phyloP scores from a whole-genome alignment of 495 filamentous ascomycete species.

The Xylaria flabelliformis region DNA sequence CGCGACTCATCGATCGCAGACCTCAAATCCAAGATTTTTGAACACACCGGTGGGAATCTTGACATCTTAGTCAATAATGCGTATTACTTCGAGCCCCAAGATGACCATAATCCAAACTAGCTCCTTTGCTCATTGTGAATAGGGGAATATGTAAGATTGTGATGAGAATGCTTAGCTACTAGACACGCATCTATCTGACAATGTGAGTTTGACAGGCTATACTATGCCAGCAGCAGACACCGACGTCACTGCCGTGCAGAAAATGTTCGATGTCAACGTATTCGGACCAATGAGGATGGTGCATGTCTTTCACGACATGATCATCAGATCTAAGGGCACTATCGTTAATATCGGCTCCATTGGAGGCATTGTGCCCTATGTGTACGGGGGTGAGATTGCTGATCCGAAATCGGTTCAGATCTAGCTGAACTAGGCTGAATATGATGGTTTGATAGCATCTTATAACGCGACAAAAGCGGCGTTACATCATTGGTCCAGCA shows the following conservation, averaged over 20 bases:
- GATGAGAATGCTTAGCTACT: background rate
- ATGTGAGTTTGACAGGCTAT: constrained; percentile 22
- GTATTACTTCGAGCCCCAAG: background rate
- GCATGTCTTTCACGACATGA: constrained; percentile 37
- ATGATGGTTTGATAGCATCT: constrained; percentile 24
- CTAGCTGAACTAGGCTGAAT: background rate
- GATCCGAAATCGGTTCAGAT: background rate
- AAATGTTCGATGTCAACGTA: constrained; percentile 45
- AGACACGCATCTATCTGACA: background rate
- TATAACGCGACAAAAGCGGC: constrained; percentile 47
- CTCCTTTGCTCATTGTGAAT: background rate
- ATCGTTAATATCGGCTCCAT: constrained; percentile 45
- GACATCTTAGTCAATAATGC: background rate
- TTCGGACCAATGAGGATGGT: constrained; percentile 48
- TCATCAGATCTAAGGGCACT: constrained; percentile 32
- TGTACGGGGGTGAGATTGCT: constrained; percentile 33
- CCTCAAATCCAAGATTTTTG: background rate
- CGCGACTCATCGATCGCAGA: background rate
- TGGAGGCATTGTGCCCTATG: constrained; percentile 42
- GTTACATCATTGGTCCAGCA: constrained; percentile 40
- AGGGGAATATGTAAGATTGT: constrained; percentile 1
- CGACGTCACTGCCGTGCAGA: constrained; percentile 32
- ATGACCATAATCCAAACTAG: background rate
- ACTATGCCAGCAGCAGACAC: constrained; percentile 45
- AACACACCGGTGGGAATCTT: constrained; percentile 29